Evolutionary conservation across 768 basidiomycete genomes (phyloP), one percentile per base, ranked within the genome.

Genomic region (Suillus placidus): DNA sequence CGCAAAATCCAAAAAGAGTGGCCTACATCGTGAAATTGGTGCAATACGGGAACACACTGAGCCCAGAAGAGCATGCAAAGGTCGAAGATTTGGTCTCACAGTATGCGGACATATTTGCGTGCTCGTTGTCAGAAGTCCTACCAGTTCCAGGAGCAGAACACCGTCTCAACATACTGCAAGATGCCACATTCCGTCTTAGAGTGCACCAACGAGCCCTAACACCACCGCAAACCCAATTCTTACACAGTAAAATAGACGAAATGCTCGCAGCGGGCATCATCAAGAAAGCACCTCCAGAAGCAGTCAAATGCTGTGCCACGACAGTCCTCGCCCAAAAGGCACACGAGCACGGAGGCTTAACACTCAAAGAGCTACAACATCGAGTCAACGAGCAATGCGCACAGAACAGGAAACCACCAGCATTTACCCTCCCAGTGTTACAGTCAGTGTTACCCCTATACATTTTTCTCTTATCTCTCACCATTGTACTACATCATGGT

Each of bases 81-180:
- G 78, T 81, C 0, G n/a, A 47, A 0, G 64, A 58, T 0, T 62
- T 82, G 1, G 35, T 83, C 0, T 47, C 8, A 0, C 62, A 76
- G 51, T 42, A 42, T 16, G 80, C 82, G 0, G 80, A 83, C 65
- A 70, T 76, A 43, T 84, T 82, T 61, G 80, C 81, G 2, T 69
- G 82, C 4, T 74, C 78, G 0, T 65, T 83, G 14, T 72, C 74
- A 34, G 80, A 84, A 64, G 82, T 84, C 2, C 49, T 47, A 1
- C 66, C 69, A 1, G 76, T 82, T 0, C 51, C 35, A 4, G 49
- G 49, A 2, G 58, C 37, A n/a, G 9, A 32, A 14, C 34, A 51
- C 13, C 43, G 57, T 12, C 54, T 66, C 1, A 65, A 63, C 9
- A 23, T 66, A 16, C 56, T 47, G 4, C 18, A 42, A 1, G 43